A percentile compares a stretch with the other conserved stretches of the same genome.
Conservation (phyloP, 495 filamentous ascomycete species). For the Podospora bellae-mahoneyi region DNA sequence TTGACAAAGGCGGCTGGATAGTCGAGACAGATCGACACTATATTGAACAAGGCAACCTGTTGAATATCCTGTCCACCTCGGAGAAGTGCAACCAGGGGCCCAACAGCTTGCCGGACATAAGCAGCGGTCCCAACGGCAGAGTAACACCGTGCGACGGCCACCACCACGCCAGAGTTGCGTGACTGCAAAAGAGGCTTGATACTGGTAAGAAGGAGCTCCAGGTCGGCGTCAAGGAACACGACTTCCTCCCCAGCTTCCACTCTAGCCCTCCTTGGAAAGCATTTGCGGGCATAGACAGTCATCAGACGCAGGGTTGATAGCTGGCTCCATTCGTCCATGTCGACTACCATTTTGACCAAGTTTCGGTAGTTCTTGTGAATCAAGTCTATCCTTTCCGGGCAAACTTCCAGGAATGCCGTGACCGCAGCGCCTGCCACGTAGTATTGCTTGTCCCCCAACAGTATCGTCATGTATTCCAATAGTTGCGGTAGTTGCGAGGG, state of each 20-base stretch:
- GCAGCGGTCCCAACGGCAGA: conserved; percentile 73
- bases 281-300: conserved; percentile 78
- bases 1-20: conserved; percentile 72
- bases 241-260: conserved; percentile 56
- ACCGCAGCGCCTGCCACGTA: conserved; percentile 93
- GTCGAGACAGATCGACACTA: conserved; percentile 78
- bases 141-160: conserved; percentile 82
- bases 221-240: conserved; percentile 70
- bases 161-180: conserved; percentile 87
- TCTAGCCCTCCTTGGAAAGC: conserved; percentile 74
- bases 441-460: conserved; percentile 89
- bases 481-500: conserved; percentile 80
- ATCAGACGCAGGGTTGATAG: conserved; percentile 75
- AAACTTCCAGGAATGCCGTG: conserved; percentile 81
- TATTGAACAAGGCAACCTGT: conserved; percentile 85
- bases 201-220: conserved; percentile 74
- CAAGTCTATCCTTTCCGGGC: conserved; percentile 77
- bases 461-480: conserved; percentile 67
- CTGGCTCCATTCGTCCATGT: conserved; percentile 99
- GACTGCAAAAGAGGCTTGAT: conserved; percentile 84
- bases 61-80: conserved; percentile 82
- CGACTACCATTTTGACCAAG: conserved; percentile 83
- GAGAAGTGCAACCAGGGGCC: conserved; percentile 80
- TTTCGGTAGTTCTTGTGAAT: conserved; percentile 85
- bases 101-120: conserved; percentile 67